phyloP scores from a whole-genome alignment of 805 yeast species.

The Jamesozyma jinghongensis region DNA sequence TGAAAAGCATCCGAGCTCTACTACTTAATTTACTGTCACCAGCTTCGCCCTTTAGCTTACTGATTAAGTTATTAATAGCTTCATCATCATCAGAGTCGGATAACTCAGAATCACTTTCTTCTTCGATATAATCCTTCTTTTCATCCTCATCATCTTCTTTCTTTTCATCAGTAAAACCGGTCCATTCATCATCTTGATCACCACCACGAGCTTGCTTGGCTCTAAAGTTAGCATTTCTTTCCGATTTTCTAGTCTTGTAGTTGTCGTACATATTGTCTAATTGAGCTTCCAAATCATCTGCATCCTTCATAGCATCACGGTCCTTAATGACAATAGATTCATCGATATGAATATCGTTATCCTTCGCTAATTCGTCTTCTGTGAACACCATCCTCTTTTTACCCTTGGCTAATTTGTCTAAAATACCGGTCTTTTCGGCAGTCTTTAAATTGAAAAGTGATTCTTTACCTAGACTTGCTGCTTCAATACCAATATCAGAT shows the following conservation, averaged over 20 bases:
- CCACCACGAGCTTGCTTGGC: conserved; percentile 71
- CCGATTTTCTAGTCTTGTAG: conserved; percentile 58
- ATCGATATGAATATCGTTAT: conserved; percentile 48
- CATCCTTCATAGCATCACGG: conserved; percentile 36
- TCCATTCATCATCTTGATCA: conserved; percentile 69
- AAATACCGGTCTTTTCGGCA: conserved; percentile 83
- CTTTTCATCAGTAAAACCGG: conserved; percentile 51
- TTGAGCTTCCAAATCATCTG: conserved; percentile 68
- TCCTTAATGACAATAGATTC: conserved; percentile 33
- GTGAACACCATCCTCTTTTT: conserved; percentile 54
- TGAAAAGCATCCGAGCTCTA: conserved; percentile 40
- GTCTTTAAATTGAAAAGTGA: conserved; percentile 70
- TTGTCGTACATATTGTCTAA: conserved; percentile 72
- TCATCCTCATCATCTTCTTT: conserved; percentile 31
- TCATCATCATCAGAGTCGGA: conserved; percentile 65
- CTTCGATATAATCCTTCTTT: conserved; percentile 37
- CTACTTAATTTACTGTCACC: conserved; percentile 31
- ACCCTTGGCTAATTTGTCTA: conserved; percentile 67
- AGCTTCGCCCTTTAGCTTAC: conserved; percentile 44
- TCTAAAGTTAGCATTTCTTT: conserved; percentile 56
- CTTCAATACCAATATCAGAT: conserved; percentile 87
- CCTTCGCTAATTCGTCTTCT: conserved; percentile 45
- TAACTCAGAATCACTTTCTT: conserved; percentile 35
- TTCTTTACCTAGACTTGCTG: conserved; percentile 70
- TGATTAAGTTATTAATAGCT: conserved; percentile 50